Base-by-base conservation (phyloP, 805 yeast genomes). In the Metschnikowia baotianmanensis region DNA sequence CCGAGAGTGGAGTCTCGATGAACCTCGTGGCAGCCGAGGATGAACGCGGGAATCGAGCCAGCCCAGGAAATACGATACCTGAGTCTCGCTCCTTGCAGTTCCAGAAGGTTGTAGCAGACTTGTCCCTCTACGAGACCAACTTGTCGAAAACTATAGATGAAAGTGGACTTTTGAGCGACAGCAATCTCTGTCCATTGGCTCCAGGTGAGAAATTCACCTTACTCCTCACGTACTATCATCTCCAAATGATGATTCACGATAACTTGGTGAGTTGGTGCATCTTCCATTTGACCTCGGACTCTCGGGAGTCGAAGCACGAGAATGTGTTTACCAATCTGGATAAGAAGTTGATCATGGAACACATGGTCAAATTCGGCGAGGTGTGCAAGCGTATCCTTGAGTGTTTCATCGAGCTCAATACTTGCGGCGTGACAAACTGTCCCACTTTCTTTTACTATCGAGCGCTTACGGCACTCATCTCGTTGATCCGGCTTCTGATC, bases 381-480 rank as follows among this genome's bases (percentile, higher is more conserved):
- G 64, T 71, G 6, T 67, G 77, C 53, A 75, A 72, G 48, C 69
- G 67, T 42, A 63, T 74, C 31, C 61, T 77, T 28, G 70, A 68
- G 29, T 65, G 74, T 3, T 77, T 75, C 53, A 59, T 72, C 13
- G 54, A 59, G 19, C 43, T 74, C 18, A 66, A 71, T 40, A 40
- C 44, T 5, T 63, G 61, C 9, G 63, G 65, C 42, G 65, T 74
- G 1, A 45, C 59, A 4, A 54, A 62, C 31, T 71, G 67, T 42
- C 81, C 81, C 2, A 75, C 80, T 0, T 72, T 74, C 46, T 69
- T 76, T 48, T 72, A 72, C 52, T 77, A 76, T 47, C 56, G 81
- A 33, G 78, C 81, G 3, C 62, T 76, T 69, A 74, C 75, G 51
- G 74, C 80, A 0, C 53, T 77, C 17, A 73, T 75, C 19, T 65